Conservation (phyloP, 306 rosid genomes). For the Rubus parviflorus region DNA sequence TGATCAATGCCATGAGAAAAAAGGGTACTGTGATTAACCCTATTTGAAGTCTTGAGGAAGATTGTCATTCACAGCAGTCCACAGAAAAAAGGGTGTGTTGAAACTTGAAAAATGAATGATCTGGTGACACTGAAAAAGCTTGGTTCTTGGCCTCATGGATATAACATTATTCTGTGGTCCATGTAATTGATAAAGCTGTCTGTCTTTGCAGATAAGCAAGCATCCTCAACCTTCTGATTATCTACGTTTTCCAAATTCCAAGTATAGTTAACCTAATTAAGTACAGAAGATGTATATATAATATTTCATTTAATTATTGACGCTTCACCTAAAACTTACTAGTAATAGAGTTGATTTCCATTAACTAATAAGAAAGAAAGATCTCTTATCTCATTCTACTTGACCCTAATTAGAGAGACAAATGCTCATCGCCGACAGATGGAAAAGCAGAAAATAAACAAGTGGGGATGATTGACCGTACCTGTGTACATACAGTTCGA, state of each 20-base stretch:
- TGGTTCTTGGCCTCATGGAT: constrained; percentile 2
- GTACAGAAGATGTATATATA: background rate
- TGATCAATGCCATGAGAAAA: background rate
- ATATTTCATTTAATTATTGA: background rate
- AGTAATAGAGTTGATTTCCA: background rate
- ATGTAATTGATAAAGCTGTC: constrained; percentile 14
- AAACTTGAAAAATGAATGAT: constrained; percentile 30
- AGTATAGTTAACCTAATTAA: constrained; percentile 19
- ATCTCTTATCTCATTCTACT: background rate
- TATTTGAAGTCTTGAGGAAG: background rate
- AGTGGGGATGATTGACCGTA: constrained; percentile 22
- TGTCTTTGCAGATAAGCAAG: constrained; percentile 3
- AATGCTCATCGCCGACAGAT: constrained; percentile 29
- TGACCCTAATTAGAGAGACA: background rate
- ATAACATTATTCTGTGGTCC: constrained; percentile 27
- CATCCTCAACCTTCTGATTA: background rate
- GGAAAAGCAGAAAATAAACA: constrained; percentile 9
- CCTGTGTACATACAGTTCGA: background rate
- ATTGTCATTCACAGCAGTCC: background rate
- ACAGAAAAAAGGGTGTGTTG: background rate
- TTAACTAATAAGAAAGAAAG: too few relatives aligned
- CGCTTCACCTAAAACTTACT: constrained; percentile 8
- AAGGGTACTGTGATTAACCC: background rate
- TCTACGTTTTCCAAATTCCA: background rate
- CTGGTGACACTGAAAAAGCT: constrained; percentile 33